Base-by-base conservation (phyloP, 805 yeast species). In the Saccharomycopsis sp. region DNA sequence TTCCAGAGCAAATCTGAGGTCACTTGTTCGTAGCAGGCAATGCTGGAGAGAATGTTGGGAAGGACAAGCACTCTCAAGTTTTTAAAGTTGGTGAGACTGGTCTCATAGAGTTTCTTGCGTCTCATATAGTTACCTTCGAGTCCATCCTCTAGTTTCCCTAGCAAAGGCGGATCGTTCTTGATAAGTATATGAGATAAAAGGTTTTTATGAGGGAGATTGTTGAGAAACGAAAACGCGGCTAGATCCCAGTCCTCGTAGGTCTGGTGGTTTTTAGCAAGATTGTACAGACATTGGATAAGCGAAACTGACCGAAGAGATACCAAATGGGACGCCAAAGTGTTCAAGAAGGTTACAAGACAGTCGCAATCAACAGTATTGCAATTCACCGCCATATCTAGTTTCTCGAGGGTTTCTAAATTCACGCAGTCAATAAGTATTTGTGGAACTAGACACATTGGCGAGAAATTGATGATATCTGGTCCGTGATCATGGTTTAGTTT, bases 1-100 rank as follows among this genome's bases (percentile, higher is more conserved):
- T 86, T 87, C 91, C 92, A 87, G 23, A 87, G 68, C 54, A 87
- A 62, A 61, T 84, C 87, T 51, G 89, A 85, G 66, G 83, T 82
- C 4, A 84, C 67, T 57, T 84, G 84, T 62, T 87, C 95, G 66
- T 86, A 87, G 61, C 89, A 80, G 0, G 89, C 74, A 20, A 84
- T 71, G 0, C 83, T 71, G 57, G 83, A 81, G 61, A 87, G 67
- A 56, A 85, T 73, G 2, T 82, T 81, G 1, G 91, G 90, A 0
- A 83, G 75, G 2, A 80, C 70, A 14, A 87, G 66, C 1, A 73
- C 72, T 52, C 78, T 70, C 50, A 82, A 70, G 1, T 71, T 64
- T 14, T 64, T 64, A 29, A 81, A 62, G 15, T 73, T 64, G 0
- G 88, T 87, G 3, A 85, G 66, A 0, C 77, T 70, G 0, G 70